A percentile compares a stretch with the other conserved stretches of the same genome.
These are phyloP conservation scores for Suillus decipiens DNA, from an alignment of 768 basidiomycete genomes.

Conservation along the genomic window DNA sequence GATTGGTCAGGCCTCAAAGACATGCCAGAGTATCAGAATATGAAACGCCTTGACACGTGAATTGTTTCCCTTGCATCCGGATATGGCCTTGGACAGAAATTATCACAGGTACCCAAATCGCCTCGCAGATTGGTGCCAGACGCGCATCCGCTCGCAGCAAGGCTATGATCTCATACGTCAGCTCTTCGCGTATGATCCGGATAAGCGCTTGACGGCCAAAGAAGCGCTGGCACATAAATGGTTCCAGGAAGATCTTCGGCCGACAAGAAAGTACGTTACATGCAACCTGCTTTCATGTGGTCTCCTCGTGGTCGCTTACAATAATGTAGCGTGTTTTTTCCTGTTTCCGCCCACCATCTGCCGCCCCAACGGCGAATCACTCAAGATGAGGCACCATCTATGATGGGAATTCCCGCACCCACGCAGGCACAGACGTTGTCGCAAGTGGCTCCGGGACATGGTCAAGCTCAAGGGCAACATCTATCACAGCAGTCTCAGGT, in stretches of 20 bases:
- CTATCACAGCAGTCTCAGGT: constrained; percentile 29
- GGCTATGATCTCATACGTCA: constrained; percentile 85
- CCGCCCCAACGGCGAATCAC: constrained; percentile 90
- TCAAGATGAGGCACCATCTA: constrained; percentile 88
- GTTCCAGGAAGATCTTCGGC: constrained; percentile 90
- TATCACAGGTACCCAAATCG: constrained; percentile 56
- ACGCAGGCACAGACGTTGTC: constrained; percentile 44
- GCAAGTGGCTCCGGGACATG: constrained; percentile 45
- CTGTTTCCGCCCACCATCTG: constrained; percentile 60
- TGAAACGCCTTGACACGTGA: constrained; percentile 76
- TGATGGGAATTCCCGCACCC: constrained; percentile 66
- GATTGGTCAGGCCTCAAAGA: constrained; percentile 86
- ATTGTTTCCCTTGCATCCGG: constrained; percentile 24
- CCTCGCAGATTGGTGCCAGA: constrained; percentile 74
- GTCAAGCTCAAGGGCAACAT: constrained; percentile 49
- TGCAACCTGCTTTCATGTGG: constrained; percentile 2
- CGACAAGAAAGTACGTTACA: constrained; percentile 75
- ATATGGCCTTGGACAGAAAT: constrained; percentile 18
- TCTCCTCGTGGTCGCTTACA: constrained; percentile 1
- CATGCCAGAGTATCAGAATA: constrained; percentile 87
- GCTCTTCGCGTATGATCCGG: constrained; percentile 91
- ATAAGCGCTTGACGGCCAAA: constrained; percentile 78
- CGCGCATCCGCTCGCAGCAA: constrained; percentile 55
- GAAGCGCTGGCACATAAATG: constrained; percentile 84
- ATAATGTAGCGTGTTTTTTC: constrained; percentile 67